phyloP scores from a whole-genome alignment of 495 filamentous ascomycete genomes.

The Penicillium verhagenii region DNA sequence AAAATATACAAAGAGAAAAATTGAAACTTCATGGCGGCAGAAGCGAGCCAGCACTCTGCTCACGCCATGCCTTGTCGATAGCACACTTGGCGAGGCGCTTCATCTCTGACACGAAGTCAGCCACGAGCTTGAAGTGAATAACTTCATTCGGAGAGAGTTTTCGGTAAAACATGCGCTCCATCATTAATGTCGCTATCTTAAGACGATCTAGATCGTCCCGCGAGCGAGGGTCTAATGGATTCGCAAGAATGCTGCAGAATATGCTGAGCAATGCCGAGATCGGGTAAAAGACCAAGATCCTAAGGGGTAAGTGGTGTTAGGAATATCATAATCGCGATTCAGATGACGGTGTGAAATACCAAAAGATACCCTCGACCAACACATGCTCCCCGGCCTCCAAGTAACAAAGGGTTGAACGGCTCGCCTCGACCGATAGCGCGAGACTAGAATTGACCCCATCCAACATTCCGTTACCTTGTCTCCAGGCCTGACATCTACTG shows the following conservation, averaged over 20 bases:
- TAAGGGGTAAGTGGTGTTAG: constrained; percentile 13
- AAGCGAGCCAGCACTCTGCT: constrained; percentile 22
- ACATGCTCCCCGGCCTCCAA: constrained; percentile 40
- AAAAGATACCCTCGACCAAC: constrained; percentile 46
- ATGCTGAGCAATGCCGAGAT: constrained; percentile 50
- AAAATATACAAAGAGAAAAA: background rate
- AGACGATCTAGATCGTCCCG: constrained; percentile 44
- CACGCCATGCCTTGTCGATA: constrained; percentile 44
- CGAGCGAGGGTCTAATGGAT: constrained; percentile 45
- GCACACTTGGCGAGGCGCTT: constrained; percentile 41
- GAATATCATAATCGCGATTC: background rate
- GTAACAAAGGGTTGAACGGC: constrained; percentile 49
- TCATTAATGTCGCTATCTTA: constrained; percentile 39
- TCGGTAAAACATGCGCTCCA: constrained; percentile 41
- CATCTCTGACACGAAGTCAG: constrained; percentile 49
- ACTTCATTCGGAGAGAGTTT: constrained; percentile 42
- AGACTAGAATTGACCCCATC: constrained; percentile 50
- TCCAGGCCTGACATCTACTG: constrained; percentile 44
- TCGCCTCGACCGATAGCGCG: constrained; percentile 50
- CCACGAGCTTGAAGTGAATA: constrained; percentile 44
- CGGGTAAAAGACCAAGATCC: constrained; percentile 52
- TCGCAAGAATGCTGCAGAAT: constrained; percentile 51
- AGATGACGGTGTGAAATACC: constrained; percentile 32
- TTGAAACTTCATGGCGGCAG: background rate
- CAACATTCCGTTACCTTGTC: constrained; percentile 34